Evolutionary conservation across 192 early-diverging fungal genomes (phyloP), one percentile per base, ranked within the genome.

Genomic region (Backusella macrospora): DNA sequence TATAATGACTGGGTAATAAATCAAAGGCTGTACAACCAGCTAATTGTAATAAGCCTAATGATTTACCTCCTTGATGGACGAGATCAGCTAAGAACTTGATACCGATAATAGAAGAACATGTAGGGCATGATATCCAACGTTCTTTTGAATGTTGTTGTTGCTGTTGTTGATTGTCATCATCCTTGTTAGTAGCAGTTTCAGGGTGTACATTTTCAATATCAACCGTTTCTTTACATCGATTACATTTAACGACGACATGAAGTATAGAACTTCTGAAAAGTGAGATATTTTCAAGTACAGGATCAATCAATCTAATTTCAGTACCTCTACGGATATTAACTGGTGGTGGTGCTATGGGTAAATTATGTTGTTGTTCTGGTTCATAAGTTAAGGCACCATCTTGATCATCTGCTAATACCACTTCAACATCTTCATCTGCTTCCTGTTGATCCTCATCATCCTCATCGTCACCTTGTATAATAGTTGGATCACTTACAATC

Each of bases 41-140:
- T 47, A 94, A 77, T 70, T 96, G 93, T 26, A 96, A 71, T 59
- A 85, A 92, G 7, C 96, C 96, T 4, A 94, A 69, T 6, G 85
- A 81, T 1, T 74, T 79, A 0, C 84, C 82, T 18, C 78, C 80
- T 26, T 74, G 65, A 68, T 92, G 90, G 55, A 94, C 78, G 64
- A 88, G 43, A 16, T 72, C 71, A 5, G 48, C 70, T 21, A 65
- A 37, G 37, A 80, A 80, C 16, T 68, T 47, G 52, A 72, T 66
- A 18, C 78, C 78, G 23, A 80, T 34, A 6, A 75, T 42, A 42
- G 70, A 68, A 8, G 70, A 69, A 26, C 78, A 80, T 1, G 78
- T 80, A 18, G 69, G 43, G 21, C 78, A 80, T 0, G 78, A 34
- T 39, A 70, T 43, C 77, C 77, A 78, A 29, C 77, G 77, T 13